phyloP scores from a whole-genome alignment of 306 rosid species.

The Sophora flavescens region DNA sequence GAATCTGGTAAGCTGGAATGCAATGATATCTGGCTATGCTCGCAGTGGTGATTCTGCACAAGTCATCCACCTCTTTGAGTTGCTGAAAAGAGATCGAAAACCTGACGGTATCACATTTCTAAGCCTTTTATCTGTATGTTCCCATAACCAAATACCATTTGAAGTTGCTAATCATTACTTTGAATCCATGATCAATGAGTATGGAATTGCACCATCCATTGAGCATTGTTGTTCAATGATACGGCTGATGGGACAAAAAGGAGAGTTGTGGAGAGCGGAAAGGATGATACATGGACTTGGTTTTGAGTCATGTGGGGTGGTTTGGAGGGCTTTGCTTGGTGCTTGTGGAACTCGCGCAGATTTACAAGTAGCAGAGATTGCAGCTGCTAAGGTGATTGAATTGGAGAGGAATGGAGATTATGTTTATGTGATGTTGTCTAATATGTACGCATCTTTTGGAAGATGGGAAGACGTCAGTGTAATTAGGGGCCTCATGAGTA shows the following conservation, averaged over 20 bases:
- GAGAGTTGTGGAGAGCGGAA: conserved; percentile 61
- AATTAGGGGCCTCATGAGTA: conserved; percentile 64
- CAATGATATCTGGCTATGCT: conserved; percentile 72
- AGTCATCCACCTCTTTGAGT: conserved; percentile 58
- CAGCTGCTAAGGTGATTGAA: conserved; percentile 68
- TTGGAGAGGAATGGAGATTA: conserved; percentile 63
- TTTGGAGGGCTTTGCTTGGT: conserved; percentile 77
- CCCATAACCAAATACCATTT: conserved; percentile 55
- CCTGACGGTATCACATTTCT: conserved; percentile 82
- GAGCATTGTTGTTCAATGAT: conserved; percentile 80
- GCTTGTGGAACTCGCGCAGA: conserved; percentile 61
- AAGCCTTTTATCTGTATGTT: conserved; percentile 64
- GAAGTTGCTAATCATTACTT: conserved; percentile 53
- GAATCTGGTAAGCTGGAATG: conserved; percentile 78
- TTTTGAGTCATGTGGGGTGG: conserved; percentile 59
- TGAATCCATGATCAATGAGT: conserved; percentile 58
- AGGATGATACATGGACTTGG: conserved; percentile 65
- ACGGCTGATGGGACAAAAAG: conserved; percentile 75
- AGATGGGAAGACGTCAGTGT: conserved; percentile 72
- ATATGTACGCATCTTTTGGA: conserved; percentile 64
- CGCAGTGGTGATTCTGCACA: conserved; percentile 58
- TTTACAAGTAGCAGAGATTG: conserved; percentile 59
- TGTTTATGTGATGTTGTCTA: conserved; percentile 67
- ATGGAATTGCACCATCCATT: conserved; percentile 60
- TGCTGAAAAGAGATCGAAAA: conserved; percentile 50